Evolutionary conservation across 2,329 filamentous ascomycete species (phyloP).

Genomic region (Aspergillus sp.): DNA sequence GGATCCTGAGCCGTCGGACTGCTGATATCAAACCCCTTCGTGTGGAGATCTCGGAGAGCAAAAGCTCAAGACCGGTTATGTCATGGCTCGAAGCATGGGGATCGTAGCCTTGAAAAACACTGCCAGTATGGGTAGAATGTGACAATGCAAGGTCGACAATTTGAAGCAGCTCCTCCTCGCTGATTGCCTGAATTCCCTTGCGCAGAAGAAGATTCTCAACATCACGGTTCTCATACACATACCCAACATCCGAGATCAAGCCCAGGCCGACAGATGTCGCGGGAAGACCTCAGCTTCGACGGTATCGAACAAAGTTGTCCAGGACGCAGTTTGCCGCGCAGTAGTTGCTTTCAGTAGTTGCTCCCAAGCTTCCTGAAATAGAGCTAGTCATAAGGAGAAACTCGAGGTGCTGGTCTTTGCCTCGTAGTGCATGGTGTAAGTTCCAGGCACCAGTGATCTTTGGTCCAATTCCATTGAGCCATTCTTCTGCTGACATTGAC

Average conservation of each 20-base stretch:
- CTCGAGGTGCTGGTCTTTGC: not conserved
- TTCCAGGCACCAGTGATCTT: slow-evolving; percentile 1
- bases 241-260: slow-evolving; percentile 36
- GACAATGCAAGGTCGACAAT: slow-evolving; percentile 15
- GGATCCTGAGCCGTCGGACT: not conserved
- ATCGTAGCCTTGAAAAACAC: not conserved
- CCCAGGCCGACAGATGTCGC: slow-evolving; percentile 27
- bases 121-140: slow-evolving; percentile 13
- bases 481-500: too few relatives aligned
- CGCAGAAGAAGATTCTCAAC: slow-evolving; percentile 31
- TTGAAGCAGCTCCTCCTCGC: slow-evolving; percentile 27
- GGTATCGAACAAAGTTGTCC: slow-evolving; percentile 27
- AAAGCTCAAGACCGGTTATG: not conserved
- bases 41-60: not conserved
- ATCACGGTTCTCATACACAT: slow-evolving; percentile 31
- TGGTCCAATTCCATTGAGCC: not conserved
- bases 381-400: slow-evolving; percentile 1
- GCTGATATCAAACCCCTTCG: not conserved
- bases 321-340: slow-evolving; percentile 17
- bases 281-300: slow-evolving; percentile 21
- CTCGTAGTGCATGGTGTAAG: slow-evolving; percentile 2
- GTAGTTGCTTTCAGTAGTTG: slow-evolving; percentile 2
- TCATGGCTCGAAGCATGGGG: not conserved
- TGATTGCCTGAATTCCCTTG: slow-evolving; percentile 32
- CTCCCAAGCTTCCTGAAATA: not conserved